phyloP scores from a whole-genome alignment of 2,329 filamentous ascomycete genomes.

The Pseudogymnoascus verrucosus region DNA sequence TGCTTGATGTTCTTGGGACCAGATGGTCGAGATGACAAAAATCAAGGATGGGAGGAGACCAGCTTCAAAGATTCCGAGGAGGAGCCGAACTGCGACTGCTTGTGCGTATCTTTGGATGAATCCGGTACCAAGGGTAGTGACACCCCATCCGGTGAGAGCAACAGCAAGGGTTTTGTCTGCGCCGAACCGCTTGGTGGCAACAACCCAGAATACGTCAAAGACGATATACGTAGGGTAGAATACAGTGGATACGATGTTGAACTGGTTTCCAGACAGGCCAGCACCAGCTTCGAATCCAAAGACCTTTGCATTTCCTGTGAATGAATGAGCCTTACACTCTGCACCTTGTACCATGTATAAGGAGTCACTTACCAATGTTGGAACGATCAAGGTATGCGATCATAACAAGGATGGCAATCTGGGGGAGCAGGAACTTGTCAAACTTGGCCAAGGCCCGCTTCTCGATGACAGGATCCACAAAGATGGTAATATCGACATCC shows the following conservation, averaged over 20 bases:
- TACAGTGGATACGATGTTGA: conserved; percentile 21
- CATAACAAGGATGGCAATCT: background rate
- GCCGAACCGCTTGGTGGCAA: conserved; percentile 14
- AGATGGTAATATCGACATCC: too few relatives aligned
- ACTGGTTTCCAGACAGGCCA: conserved; percentile 18
- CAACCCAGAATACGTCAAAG: conserved; percentile 21
- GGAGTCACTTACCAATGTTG: background rate
- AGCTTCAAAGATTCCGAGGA: conserved; percentile 24
- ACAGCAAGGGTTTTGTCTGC: conserved; percentile 12
- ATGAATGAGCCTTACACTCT: background rate
- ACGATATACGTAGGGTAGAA: conserved; percentile 16
- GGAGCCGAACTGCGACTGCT: conserved; percentile 19
- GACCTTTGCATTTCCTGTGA: conserved; percentile 21
- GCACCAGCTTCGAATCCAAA: conserved; percentile 23
- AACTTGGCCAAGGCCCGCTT: background rate
- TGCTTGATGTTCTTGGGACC: conserved; percentile 18
- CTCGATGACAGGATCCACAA: too few relatives aligned
- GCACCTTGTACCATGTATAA: too few relatives aligned
- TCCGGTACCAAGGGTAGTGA: too few relatives aligned
- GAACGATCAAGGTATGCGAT: background rate
- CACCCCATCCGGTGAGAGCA: conserved; percentile 12
- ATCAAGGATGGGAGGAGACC: conserved; percentile 24
- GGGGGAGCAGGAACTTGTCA: background rate
- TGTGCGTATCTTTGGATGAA: too few relatives aligned
- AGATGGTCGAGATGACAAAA: conserved; percentile 26